Evolutionary conservation across 129 eudicot genomes (phyloP), one percentile per base, ranked within the genome.

Genomic region (Lactuca saligna): DNA sequence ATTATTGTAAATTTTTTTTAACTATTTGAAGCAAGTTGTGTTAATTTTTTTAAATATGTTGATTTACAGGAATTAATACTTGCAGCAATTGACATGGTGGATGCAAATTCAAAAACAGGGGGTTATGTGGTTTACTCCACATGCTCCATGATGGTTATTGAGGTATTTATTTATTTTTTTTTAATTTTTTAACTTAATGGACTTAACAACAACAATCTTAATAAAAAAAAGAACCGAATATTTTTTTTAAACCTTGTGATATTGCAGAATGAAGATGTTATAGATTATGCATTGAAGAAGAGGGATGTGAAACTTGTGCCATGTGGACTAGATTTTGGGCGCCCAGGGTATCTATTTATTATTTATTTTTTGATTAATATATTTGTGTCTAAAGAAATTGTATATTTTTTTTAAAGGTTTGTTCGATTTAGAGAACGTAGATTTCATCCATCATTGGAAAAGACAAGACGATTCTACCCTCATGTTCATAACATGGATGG

Each of bases 401-500:
- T 57, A 72, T 34, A 44, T 59, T 68, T 68, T 48, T 80, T 46
- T 46, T 12, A 5, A 11, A 46, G 98, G 73, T 93, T 86, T 77
- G 68, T 70, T 55, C 81, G 86, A 66, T 93, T 84, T 82, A 87
- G 98, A 68, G 89, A 81, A 75, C 78, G 85, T n/a, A 83, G 87
- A 25, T 93, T 87, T 78, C 95, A 93, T 59, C 81, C 92, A 4
- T 84, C 97, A 5, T 68, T 93, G 66, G 90, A 86, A 34, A 85
- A 84, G 78, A 85, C 97, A 1, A 81, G 97, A 78, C 95, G 97
- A 32, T 93, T 89, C 66, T 93, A 93, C 72, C 98, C 98, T 37
- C 98, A 93, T 68, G 92, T 84, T 7, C 89, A 89, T 78, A 93
- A 93, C 89, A 83, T 93, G 98, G 98, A 93, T 77, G 98, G 98